phyloP scores from a whole-genome alignment of 805 yeast genomes.

The Metschnikowia colocasiae region DNA sequence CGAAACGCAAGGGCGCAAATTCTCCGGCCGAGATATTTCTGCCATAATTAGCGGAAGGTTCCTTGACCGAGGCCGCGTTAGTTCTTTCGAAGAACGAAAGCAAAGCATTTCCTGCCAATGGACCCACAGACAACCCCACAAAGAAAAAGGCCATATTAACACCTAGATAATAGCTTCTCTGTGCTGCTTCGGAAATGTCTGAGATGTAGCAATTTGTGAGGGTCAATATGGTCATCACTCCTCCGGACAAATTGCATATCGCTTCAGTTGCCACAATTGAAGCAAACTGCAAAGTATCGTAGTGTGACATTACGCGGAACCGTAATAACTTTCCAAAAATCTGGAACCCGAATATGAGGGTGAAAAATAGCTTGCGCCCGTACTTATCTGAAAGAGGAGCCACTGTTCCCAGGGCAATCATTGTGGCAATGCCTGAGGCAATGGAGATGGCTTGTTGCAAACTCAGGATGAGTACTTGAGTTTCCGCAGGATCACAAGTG shows the following conservation, averaged over 20 bases:
- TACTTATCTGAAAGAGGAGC: slow-evolving; percentile 36
- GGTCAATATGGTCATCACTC: slow-evolving; percentile 51
- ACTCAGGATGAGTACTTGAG: slow-evolving; percentile 43
- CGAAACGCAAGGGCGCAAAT: slow-evolving; percentile 30
- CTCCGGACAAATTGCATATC: slow-evolving; percentile 59
- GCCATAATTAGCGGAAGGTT: slow-evolving; percentile 6
- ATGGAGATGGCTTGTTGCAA: slow-evolving; percentile 45
- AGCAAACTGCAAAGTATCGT: slow-evolving; percentile 27
- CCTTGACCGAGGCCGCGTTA: not conserved
- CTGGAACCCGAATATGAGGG: slow-evolving; percentile 17
- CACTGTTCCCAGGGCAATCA: slow-evolving; percentile 54
- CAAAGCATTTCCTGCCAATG: slow-evolving; percentile 44
- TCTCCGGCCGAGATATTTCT: slow-evolving; percentile 24
- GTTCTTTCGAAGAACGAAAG: slow-evolving; percentile 5
- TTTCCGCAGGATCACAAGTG: slow-evolving; percentile 29
- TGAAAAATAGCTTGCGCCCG: slow-evolving; percentile 33
- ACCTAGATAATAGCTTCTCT: slow-evolving; percentile 58
- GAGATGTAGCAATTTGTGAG: slow-evolving; percentile 66
- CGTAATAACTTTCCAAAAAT: slow-evolving; percentile 23
- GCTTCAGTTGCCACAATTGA: slow-evolving; percentile 42
- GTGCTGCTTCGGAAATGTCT: slow-evolving; percentile 64
- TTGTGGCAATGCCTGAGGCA: slow-evolving; percentile 41
- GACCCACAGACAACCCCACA: slow-evolving; percentile 63
- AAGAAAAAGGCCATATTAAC: slow-evolving; percentile 55
- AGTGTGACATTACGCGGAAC: slow-evolving; percentile 26